Evolutionary conservation across 768 basidiomycete genomes (phyloP), one percentile per base, ranked within the genome.

Genomic region (Boletus edulis): DNA sequence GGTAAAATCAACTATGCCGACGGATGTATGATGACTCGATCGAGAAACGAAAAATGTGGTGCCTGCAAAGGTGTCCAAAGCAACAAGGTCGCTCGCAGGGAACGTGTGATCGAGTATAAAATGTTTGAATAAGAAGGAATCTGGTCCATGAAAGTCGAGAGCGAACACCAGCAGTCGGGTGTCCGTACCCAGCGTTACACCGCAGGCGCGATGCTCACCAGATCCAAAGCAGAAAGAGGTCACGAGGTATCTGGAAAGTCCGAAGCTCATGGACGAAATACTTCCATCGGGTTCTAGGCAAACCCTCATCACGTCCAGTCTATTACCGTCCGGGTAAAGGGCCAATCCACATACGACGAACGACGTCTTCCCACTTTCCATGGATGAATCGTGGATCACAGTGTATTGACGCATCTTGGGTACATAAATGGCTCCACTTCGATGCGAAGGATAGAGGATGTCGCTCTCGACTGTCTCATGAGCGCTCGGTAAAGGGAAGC

Each of bases 231-330:
- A 57, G 24, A 46, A 46, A 11, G 47, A 49, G 40, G 29, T 37
- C 29, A 57, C 17, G 18, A 13, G 8, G 4, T 17, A 4, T 13
- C n/a, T 41, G 17, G 38, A 11, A 15, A 52, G 11, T 24, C 3
- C 11, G 10, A 31, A 37, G 4, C 4, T 35, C 4, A 4, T 17
- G 13, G 49, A 35, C 5, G 47, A 55, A 37, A 59, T 32, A 5
- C 31, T 35, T 15, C 57, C 54, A 18, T 59, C 51, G 7, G 51
- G 46, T n/a, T 52, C 40, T 9, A 61, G 43, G 37, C 11, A 52
- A 29, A 59, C 46, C 14, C 54, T 49, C n/a, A 35, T 11, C n/a
- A 47, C 27, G 5, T 49, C 45, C 3, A 58, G 37, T 7, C 18
- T 20, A 13, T 13, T 10, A 3, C 15, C 4, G 27, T 39, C 20